Conservation (phyloP, 2,329 filamentous ascomycete genomes). For the Colletotrichum tabaci region DNA sequence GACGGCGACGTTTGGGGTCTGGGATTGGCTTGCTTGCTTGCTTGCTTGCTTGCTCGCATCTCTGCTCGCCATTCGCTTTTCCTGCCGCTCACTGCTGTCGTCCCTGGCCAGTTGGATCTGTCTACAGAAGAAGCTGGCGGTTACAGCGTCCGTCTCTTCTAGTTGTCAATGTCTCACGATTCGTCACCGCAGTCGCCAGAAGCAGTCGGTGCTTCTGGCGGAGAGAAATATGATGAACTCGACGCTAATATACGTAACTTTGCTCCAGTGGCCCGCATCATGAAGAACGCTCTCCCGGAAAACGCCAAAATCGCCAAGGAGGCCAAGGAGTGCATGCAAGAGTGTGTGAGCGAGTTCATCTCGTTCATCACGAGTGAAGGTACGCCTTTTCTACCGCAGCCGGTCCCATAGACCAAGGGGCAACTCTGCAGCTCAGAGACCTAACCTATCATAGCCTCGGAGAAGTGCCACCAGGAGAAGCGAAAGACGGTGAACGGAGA, state of each 20-base stretch:
- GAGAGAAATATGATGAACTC: constrained; percentile 68
- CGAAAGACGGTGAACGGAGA: constrained; percentile 99
- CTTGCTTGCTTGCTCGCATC: constrained; percentile 12
- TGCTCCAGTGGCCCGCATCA: constrained; percentile 97
- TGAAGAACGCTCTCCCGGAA: constrained; percentile 97
- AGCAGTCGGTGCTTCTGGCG: constrained; percentile 63
- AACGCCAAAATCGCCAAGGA: constrained; percentile 99
- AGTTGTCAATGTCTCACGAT: constrained; percentile 72
- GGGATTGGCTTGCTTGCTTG: not conserved
- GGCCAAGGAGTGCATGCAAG: constrained; percentile 99
- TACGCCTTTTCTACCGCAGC: constrained; percentile 61
- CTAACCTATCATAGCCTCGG: constrained; percentile 78
- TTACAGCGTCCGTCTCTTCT: not conserved
- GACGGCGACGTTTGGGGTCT: constrained; percentile 26
- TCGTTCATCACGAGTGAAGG: constrained; percentile 99
- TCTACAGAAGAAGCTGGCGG: not conserved
- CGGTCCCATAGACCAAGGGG: not conserved
- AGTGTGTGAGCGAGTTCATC: constrained; percentile 98
- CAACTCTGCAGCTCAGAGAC: constrained; percentile 43
- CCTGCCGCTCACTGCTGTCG: constrained; percentile 30
- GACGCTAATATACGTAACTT: constrained; percentile 97
- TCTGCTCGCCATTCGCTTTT: constrained; percentile 13
- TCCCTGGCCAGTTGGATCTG: constrained; percentile 13
- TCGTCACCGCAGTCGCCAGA: constrained; percentile 67
- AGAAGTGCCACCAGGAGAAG: constrained; percentile 99